A percentile compares a stretch with the other conserved stretches of the same genome.
phyloP scores from a whole-genome alignment of 2,329 filamentous ascomycete species.

The Diplodia sapinea region DNA sequence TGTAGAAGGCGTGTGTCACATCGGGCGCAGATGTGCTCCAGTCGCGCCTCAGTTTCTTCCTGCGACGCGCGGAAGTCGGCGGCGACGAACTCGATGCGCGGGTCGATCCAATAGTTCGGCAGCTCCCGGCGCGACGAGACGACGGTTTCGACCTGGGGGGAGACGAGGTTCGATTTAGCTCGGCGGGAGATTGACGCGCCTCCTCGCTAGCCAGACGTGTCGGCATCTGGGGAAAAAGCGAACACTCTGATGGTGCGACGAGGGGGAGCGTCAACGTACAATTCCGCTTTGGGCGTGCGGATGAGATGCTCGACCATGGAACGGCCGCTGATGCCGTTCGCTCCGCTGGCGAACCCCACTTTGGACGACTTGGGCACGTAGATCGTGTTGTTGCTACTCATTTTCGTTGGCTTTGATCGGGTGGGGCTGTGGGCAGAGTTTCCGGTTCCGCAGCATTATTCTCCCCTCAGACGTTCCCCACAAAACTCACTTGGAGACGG shows the following conservation, averaged over 20 bases:
- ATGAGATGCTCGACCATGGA: conserved; percentile 46
- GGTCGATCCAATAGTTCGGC: conserved; percentile 36
- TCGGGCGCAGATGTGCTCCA: conserved; percentile 36
- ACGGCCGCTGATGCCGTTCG: conserved; percentile 45
- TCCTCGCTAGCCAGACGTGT: background rate
- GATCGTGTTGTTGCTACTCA: background rate
- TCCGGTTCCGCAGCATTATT: background rate
- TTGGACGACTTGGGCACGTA: conserved; percentile 32
- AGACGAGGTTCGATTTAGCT: background rate
- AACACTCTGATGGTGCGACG: background rate
- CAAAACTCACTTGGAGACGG: conserved; percentile 8
- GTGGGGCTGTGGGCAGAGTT: background rate
- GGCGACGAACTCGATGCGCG: conserved; percentile 43
- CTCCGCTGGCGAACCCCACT: conserved; percentile 45
- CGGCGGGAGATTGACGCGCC: background rate
- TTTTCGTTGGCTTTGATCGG: background rate
- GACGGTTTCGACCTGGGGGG: conserved; percentile 38
- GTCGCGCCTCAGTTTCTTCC: background rate
- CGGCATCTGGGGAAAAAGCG: background rate
- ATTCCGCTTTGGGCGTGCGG: conserved; percentile 35
- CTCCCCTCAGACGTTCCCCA: background rate
- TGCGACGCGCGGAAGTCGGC: conserved; percentile 41
- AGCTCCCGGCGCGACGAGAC: conserved; percentile 40
- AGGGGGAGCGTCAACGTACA: background rate
- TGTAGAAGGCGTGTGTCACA: conserved; percentile 45